phyloP scores from a whole-genome alignment of 306 rosid genomes.

The Medicago ruthenica region DNA sequence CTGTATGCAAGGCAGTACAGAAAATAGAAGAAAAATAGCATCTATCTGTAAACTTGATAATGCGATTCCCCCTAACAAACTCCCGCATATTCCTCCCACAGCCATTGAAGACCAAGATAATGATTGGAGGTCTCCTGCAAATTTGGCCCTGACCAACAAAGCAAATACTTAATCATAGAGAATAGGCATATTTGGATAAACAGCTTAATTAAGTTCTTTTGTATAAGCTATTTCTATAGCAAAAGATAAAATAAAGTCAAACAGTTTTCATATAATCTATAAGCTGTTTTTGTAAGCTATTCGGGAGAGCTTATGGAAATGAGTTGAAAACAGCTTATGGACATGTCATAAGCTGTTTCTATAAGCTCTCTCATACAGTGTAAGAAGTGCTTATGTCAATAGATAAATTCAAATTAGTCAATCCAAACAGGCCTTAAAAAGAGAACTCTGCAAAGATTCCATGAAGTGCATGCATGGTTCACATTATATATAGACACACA shows the following conservation, averaged over 20 bases:
- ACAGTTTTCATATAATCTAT: not conserved
- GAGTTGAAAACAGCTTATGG: not conserved
- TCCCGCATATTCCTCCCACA: conserved; percentile 84
- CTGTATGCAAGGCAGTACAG: conserved; percentile 72
- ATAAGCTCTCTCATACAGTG: not conserved
- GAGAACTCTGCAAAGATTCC: conserved; percentile 8
- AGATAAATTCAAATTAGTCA: too few relatives aligned
- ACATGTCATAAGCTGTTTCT: not conserved
- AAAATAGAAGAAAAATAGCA: conserved; percentile 73
- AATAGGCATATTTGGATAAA: not conserved
- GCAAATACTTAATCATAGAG: conserved; percentile 22
- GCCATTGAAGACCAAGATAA: conserved; percentile 89
- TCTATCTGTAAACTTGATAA: conserved; percentile 64
- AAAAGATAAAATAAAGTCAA: not conserved
- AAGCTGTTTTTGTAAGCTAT: not conserved
- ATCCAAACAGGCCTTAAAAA: not conserved
- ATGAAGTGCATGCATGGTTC: conserved; percentile 18
- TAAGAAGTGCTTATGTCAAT: not conserved
- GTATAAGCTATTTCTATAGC: not conserved
- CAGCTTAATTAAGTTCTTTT: not conserved
- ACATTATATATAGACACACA: conserved; percentile 24
- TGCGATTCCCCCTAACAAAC: conserved; percentile 82
- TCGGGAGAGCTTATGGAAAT: not conserved
- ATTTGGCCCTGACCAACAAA: conserved; percentile 65
- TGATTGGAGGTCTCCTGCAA: conserved; percentile 87